Evolutionary conservation across 148 eudicot species (phyloP).

Genomic region (Vaccinium macrocarpon): DNA sequence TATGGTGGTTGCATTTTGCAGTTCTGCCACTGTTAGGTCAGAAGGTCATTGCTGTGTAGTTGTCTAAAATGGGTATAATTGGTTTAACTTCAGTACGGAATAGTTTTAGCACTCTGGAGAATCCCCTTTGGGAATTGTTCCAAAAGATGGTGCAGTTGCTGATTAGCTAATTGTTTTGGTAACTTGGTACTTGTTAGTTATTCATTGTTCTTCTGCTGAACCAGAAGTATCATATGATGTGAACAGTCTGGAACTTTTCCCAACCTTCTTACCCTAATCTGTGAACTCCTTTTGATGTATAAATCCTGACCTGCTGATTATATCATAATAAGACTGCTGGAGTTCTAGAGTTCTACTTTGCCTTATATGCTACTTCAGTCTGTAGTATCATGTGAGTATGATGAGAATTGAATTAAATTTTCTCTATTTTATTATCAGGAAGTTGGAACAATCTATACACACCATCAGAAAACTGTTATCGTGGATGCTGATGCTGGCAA

Average conservation of each 20-base stretch:
- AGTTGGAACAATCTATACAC: constrained; percentile 91
- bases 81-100: neutral
- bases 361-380: neutral
- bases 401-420: neutral
- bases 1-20: constrained; percentile 3
- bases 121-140: neutral
- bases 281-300: neutral
- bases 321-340: neutral
- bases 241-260: neutral
- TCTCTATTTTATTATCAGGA: constrained; percentile 45
- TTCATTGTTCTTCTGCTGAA: neutral
- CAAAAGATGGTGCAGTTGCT: neutral
- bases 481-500: constrained; percentile 89
- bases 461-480: constrained; percentile 89
- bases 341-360: neutral
- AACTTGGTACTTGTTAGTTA: neutral
- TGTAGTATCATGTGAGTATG: neutral
- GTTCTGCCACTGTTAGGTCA: neutral
- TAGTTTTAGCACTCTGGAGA: neutral
- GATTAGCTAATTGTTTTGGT: neutral
- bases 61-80: neutral
- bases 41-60: neutral
- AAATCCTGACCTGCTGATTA: neutral
- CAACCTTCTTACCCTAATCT: neutral
- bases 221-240: neutral